Evolutionary conservation across 768 basidiomycete species (phyloP), one percentile per base, ranked within the genome.

Genomic region (Tulasnella calospora): DNA sequence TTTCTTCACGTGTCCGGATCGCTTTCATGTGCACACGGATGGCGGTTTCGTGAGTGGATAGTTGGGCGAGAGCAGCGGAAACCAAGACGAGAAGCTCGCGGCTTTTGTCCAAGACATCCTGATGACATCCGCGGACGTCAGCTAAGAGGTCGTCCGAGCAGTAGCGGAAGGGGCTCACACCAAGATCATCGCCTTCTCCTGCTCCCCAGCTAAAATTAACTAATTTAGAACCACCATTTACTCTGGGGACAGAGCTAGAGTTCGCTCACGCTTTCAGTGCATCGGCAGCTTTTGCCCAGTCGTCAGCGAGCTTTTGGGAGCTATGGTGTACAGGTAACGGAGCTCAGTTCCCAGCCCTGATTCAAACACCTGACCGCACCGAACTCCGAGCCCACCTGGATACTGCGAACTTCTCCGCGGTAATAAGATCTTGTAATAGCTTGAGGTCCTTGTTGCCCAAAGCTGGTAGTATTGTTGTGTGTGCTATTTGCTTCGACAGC

Each of bases 381-480:
- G 40, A 19, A 38, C 17, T n/a, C 21, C 36, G 87, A 35, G 27
- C 91, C 81, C 81, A 95, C 94, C 92, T 89, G 71, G 87, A 85
- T 40, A 96, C 86, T 10, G 96, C 90, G 9, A 88, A 85, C 85
- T 98, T 98, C 85, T 98, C 95, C 0, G 93, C 89, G 2, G 90
- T 92, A 77, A 98, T 98, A 80, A 97, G 87, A 82, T 96, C 95
- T 83, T 98, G 95, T 10, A 98, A 86, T 0, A 91, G 89, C 36
- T 92, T 86, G 4, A 96, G 85, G 83, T 96, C 95, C 81, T 91
- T 90, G 83, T 94, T 95, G 0, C 89, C 89, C 23, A 86, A 85
- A 13, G 94, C 84, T 0, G 90, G 87, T 61, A 95, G 92, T 8
- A 96, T 86, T 4, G 93, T 92, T 1, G 94, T 95, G 84, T 97